Evolutionary conservation across 257 asterid genomes (phyloP), one percentile per base, ranked within the genome.

Genomic region (Plantago elongata): DNA sequence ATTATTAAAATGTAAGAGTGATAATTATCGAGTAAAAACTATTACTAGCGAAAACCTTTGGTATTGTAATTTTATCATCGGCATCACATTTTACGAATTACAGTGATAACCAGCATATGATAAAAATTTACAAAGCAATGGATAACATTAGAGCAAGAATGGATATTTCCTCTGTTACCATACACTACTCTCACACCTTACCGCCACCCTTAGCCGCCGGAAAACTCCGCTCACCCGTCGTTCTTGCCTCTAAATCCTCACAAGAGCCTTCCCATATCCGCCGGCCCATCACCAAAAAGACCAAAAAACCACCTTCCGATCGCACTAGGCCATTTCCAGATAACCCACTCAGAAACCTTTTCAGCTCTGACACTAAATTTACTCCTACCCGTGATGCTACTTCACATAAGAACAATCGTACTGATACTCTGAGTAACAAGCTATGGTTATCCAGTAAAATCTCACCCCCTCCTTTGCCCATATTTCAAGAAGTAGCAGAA

Each of bases 361-460:
- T 60, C 43, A 17, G 13, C 16, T 42, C 73, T 75, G 60, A 22
- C 66, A 45, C 13, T 64, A 8, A n/a, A 12, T 27, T 27, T 29
- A 27, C 81, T 14, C 77, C 84, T 4, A 14, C 74, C 13, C 73
- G 67, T 9, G 86, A 79, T 54, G 64, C 77, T 45, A 34, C 5
- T 34, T 1, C 40, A 34, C 40, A 3, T 34, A 5, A 7, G 7
- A 5, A 34, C 4, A 34, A 34, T 34, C 5, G 40, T 34, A 34
- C 66, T 9, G 86, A 79, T 54, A 66, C 77, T 45, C 77, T 92
- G 12, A 66, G 81, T 51, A 81, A 70, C 61, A 92, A 89, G 83
- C 86, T 92, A 43, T 76, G 97, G 93, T 50, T 92, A 54, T 83
- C 97, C 76, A 87, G 87, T 74, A 89, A 84, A 69, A 89, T 87